Conservation (phyloP, 805 yeast species). For the Saturnispora saitoi region DNA sequence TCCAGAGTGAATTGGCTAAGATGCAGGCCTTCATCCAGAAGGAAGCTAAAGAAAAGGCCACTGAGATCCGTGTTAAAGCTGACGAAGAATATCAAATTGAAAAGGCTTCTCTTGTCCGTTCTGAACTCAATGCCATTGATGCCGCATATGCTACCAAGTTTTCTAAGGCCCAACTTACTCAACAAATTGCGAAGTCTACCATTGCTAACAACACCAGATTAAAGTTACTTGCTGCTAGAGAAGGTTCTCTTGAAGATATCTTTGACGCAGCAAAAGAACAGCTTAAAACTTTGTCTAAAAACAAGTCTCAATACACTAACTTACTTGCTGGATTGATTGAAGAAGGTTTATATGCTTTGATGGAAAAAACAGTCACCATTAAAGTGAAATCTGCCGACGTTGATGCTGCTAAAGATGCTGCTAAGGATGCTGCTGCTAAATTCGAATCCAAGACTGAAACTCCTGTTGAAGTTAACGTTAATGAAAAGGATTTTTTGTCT, state of each 20-base stretch:
- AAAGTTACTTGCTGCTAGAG: constrained; percentile 79
- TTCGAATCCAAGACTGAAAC: constrained; percentile 57
- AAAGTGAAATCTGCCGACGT: constrained; percentile 62
- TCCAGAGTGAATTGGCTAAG: constrained; percentile 89
- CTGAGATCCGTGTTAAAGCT: constrained; percentile 90
- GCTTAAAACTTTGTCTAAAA: constrained; percentile 49
- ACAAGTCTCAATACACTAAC: constrained; percentile 53
- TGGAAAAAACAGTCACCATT: constrained; percentile 61
- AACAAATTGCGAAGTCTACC: constrained; percentile 92
- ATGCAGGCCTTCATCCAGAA: constrained; percentile 98
- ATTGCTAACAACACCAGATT: constrained; percentile 93
- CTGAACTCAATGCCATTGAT: constrained; percentile 86
- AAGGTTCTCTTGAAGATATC: constrained; percentile 65
- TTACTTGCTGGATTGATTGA: constrained; percentile 71
- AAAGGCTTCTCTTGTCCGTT: constrained; percentile 88
- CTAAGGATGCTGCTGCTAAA: constrained; percentile 49
- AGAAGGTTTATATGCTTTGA: constrained; percentile 63
- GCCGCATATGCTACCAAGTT: constrained; percentile 67
- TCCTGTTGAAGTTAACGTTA: constrained; percentile 46
- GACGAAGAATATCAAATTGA: constrained; percentile 98
- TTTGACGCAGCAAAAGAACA: constrained; percentile 60
- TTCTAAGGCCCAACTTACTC: constrained; percentile 87
- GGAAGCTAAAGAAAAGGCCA: constrained; percentile 98
- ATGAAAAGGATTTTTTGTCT: constrained; percentile 49
- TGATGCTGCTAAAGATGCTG: constrained; percentile 50